These are phyloP conservation scores for Chytriomyces sp. DNA, from an alignment of 192 early-diverging fungal species.

Conservation along the genomic window DNA sequence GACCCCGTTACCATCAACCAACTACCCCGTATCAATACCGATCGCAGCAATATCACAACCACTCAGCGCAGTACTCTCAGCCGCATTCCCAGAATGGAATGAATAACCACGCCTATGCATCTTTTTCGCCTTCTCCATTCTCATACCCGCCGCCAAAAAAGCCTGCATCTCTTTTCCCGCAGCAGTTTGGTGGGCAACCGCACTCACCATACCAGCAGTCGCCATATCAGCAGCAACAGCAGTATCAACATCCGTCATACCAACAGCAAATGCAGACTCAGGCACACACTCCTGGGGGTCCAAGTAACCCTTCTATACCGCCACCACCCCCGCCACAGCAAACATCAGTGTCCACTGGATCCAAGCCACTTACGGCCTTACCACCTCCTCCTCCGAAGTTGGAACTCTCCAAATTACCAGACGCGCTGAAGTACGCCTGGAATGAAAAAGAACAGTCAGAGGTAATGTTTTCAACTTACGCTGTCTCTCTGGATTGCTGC, in stretches of 20 bases:
- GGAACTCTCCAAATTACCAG: conserved; percentile 19
- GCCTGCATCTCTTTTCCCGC: not conserved
- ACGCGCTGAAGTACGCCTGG: conserved; percentile 31
- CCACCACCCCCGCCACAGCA: not conserved
- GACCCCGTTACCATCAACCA: too few species aligned
- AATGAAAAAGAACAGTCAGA: conserved; percentile 37
- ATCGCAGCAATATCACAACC: too few species aligned
- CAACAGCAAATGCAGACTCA: not conserved
- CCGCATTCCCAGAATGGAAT: not conserved
- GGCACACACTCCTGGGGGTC: too few species aligned
- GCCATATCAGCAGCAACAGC: conserved; percentile 15
- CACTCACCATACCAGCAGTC: not conserved
- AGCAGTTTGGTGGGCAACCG: not conserved
- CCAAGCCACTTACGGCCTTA: not conserved
- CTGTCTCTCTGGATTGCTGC: not conserved
- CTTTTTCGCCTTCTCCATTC: not conserved
- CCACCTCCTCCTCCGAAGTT: conserved; percentile 18
- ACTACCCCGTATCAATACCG: too few species aligned
- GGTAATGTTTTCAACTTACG: not conserved
- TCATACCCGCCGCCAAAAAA: not conserved
- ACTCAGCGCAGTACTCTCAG: too few species aligned
- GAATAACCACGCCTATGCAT: not conserved
- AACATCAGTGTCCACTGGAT: not conserved
- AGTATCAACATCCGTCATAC: not conserved
- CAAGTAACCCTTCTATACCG: too few species aligned